A percentile compares a stretch with the other conserved stretches of the same genome.
Conservation (phyloP, 306 rosid species). For the Lotus japonicus region DNA sequence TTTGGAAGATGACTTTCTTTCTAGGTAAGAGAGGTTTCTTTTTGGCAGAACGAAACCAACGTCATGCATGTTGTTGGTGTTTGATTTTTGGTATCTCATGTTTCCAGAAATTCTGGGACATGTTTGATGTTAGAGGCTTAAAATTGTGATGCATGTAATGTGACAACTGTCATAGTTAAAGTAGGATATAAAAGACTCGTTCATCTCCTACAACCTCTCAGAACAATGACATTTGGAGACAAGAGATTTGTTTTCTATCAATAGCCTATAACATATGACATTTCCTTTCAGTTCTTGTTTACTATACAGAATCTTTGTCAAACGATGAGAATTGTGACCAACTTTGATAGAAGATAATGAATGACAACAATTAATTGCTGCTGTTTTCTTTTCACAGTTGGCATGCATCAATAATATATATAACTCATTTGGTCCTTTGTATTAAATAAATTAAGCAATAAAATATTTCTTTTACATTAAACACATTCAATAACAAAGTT, state of each 20-base stretch:
- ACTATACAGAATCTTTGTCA: background rate
- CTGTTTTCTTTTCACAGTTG: too few species aligned
- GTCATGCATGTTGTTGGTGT: background rate
- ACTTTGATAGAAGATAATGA: too few species aligned
- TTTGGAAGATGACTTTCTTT: background rate
- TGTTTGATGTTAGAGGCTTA: constrained; percentile 11
- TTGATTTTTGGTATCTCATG: constrained; percentile 11
- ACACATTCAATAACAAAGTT: too few species aligned
- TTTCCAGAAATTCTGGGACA: constrained; percentile 20
- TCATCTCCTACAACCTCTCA: constrained; percentile 48
- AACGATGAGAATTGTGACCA: background rate
- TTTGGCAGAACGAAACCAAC: constrained; percentile 19
- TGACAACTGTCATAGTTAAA: too few species aligned
- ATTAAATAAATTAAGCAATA: too few species aligned
- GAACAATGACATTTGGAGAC: constrained; percentile 37
- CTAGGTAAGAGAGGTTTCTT: background rate
- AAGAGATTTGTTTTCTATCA: constrained; percentile 9
- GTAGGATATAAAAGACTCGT: constrained; percentile 26
- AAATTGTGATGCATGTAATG: background rate
- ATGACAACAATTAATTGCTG: too few species aligned
- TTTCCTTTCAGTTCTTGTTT: constrained; percentile 4
- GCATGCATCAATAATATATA: too few species aligned
- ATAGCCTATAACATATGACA: background rate
- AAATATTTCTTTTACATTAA: too few species aligned
- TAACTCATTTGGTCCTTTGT: too few species aligned